Conservation (phyloP, 176 grass and related monocot genomes). For the Cenchrus americanus region DNA sequence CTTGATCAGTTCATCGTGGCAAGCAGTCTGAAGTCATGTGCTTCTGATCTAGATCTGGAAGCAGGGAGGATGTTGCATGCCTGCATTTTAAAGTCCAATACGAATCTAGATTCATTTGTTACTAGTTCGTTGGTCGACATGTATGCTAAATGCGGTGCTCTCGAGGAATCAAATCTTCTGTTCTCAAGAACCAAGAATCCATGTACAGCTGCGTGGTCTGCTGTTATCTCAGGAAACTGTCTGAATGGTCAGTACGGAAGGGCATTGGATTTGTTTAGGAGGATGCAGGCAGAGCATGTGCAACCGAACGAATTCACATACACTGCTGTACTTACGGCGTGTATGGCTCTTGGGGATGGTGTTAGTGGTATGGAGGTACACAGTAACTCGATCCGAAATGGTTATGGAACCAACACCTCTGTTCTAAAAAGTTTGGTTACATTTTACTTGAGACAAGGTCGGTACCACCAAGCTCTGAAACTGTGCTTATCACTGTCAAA, state of each 20-base stretch:
- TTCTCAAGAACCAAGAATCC: constrained; percentile 55
- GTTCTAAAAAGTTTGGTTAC: constrained; percentile 54
- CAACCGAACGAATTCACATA: constrained; percentile 71
- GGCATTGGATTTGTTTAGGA: constrained; percentile 65
- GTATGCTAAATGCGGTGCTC: constrained; percentile 63
- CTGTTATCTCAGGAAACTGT: constrained; percentile 61
- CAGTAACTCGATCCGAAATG: constrained; percentile 57
- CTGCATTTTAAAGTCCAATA: constrained; percentile 46
- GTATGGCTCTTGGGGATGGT: constrained; percentile 52
- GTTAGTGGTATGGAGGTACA: constrained; percentile 57
- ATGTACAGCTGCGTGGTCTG: constrained; percentile 48
- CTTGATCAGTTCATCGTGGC: constrained; percentile 64
- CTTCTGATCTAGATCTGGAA: constrained; percentile 52
- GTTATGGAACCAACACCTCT: constrained; percentile 51
- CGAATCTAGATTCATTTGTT: constrained; percentile 58
- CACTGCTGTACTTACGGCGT: constrained; percentile 55
- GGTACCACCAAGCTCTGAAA: constrained; percentile 33
- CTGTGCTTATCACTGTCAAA: constrained; percentile 50
- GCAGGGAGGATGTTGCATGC: constrained; percentile 61
- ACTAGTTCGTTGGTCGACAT: constrained; percentile 61
- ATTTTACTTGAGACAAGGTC: constrained; percentile 42
- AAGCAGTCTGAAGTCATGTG: constrained; percentile 61
- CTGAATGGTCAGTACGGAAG: constrained; percentile 55
- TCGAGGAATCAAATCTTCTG: constrained; percentile 54
- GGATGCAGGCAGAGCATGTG: constrained; percentile 54